Base-by-base conservation (phyloP, 345 rosid species). In the Eucalyptus cloeziana region DNA sequence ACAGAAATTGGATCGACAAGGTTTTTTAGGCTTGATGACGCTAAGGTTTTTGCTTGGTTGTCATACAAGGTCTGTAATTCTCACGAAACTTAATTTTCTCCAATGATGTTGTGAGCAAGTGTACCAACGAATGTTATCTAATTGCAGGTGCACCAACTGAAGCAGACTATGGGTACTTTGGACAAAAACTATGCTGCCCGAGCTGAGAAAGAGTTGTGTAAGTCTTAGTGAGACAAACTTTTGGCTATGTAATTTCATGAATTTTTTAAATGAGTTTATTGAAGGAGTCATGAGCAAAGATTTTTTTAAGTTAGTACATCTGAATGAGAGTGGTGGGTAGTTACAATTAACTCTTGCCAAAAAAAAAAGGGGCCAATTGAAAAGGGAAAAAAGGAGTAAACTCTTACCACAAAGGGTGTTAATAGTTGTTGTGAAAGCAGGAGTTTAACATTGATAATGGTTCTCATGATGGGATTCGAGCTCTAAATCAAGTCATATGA, bases 21-120 rank as follows among this genome's bases (percentile, higher is more conserved):
- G 83, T 96, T 96, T 91, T 96, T 94, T 89, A 95, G 99, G 91
- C 98, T 97, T 87, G 96, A 96, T 87, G 96, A 96, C 92, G 89
- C 93, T 21, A 97, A 95, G 92, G 97, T 96, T 79, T 87, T 97
- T 90, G 92, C 95, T 86, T 97, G 99, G 99, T 93, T 97, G 89
- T 87, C 79, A 45, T 94, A 86, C 91, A 97, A 97, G 99, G 98
- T 96, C 58, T 85, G 94, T 76, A 86, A 76, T 40, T 37, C 92
- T 92, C 88, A 62, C 40, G 45, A 71, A 30, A 86, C 88, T 37
- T 37, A 58, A 67, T 31, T 49, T 86, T 27, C 13, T 58, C 54
- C 33, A 17, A 25, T 4, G 50, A 69, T 52, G 25, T 8, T 56
- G 62, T 56, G 47, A n/a, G 54, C 51, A 25, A 80, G 45, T 85